phyloP scores from a whole-genome alignment of 257 asterid species.

The Solanum dulcamara region DNA sequence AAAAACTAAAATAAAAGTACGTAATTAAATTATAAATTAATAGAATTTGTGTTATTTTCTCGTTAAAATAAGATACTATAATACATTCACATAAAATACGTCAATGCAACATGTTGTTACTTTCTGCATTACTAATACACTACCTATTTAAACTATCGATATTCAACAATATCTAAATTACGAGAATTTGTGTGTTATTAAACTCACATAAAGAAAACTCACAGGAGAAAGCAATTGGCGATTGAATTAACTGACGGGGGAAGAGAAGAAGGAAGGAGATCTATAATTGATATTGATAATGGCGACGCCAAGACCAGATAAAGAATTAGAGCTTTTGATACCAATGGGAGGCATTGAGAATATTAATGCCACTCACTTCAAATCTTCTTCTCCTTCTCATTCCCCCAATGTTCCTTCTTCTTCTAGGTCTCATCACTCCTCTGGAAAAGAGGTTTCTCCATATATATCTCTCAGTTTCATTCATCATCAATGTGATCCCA shows the following conservation, averaged over 20 bases:
- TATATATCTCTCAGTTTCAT: background rate
- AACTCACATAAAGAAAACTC: background rate
- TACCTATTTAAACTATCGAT: background rate
- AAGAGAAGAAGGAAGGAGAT: background rate
- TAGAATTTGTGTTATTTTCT: background rate
- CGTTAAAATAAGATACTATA: background rate
- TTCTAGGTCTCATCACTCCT: slow-evolving; percentile 16
- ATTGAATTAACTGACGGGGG: background rate
- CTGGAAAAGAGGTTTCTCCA: slow-evolving; percentile 39
- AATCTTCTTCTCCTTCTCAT: slow-evolving; percentile 37
- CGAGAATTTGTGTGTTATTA: background rate
- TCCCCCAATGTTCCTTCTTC: slow-evolving; percentile 16
- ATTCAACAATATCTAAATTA: background rate
- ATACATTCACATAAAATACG: background rate
- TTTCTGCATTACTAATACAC: background rate
- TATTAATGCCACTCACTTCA: slow-evolving; percentile 15
- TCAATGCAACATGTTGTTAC: background rate
- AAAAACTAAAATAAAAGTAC: no score
- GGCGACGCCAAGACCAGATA: slow-evolving; percentile 14
- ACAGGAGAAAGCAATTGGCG: background rate
- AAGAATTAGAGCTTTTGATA: slow-evolving; percentile 58
- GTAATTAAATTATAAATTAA: no score
- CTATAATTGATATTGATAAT: background rate
- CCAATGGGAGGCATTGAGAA: slow-evolving; percentile 20
- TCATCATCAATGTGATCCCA: background rate